Conservation (phyloP, 768 basidiomycete genomes). For the Leccinum barrowsii region DNA sequence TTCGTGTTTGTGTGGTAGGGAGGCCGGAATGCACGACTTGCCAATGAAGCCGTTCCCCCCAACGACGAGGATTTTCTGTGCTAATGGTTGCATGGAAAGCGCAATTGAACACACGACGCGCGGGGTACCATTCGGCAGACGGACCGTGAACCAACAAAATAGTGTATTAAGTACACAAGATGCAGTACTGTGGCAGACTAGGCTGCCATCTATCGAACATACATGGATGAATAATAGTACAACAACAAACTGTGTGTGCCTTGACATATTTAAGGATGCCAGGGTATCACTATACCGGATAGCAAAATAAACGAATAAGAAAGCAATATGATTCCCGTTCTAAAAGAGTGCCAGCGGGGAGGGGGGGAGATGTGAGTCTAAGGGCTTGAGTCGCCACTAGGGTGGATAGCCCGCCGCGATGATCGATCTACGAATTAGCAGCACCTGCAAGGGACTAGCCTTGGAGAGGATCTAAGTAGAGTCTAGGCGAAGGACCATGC, state of each 20-base stretch:
- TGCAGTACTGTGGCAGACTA: slow-evolving; percentile 1
- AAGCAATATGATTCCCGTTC: background rate
- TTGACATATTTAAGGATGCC: slow-evolving; percentile 2
- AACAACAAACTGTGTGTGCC: slow-evolving; percentile 4
- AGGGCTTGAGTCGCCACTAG: slow-evolving; percentile 37
- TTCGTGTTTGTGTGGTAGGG: background rate
- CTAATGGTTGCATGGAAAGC: slow-evolving; percentile 22
- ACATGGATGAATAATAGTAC: background rate
- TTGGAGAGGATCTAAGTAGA: slow-evolving; percentile 1
- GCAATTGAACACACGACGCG: background rate
- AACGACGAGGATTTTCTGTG: slow-evolving; percentile 78
- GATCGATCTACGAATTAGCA: slow-evolving; percentile 16
- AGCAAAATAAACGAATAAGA: slow-evolving; percentile 9
- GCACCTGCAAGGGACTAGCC: slow-evolving; percentile 22
- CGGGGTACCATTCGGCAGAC: background rate
- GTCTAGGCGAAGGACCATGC: slow-evolving; percentile 25
- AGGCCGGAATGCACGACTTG: slow-evolving; percentile 27
- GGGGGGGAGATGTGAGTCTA: background rate
- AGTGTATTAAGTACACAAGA: background rate
- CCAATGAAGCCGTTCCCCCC: slow-evolving; percentile 99
- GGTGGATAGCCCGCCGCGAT: slow-evolving; percentile 32
- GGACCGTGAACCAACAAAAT: background rate
- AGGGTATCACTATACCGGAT: slow-evolving; percentile 13
- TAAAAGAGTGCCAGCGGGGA: slow-evolving; percentile 1
- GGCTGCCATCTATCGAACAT: slow-evolving; percentile 1